Percentiles rank a stretch among this genome's conserved stretches.
Conservation (phyloP, 1,139 yeast species). For the Ogataea hybrid region DNA sequence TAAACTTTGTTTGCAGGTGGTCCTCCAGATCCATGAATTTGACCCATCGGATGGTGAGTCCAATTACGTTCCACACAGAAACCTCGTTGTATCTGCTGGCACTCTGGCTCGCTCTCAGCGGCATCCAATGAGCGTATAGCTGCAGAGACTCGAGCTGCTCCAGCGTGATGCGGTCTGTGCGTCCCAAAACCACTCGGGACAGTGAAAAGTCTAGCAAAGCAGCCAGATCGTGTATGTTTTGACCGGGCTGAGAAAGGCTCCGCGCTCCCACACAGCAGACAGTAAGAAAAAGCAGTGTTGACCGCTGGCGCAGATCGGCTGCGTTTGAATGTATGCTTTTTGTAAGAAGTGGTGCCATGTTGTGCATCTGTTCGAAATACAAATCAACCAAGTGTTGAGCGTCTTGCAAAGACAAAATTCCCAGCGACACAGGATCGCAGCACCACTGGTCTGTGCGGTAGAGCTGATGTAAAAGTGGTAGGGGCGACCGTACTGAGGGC, state of each 20-base stretch:
- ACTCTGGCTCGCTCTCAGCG: background rate
- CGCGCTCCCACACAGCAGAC: slow-evolving; percentile 15
- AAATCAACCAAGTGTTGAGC: slow-evolving; percentile 14
- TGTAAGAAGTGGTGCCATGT: slow-evolving; percentile 17
- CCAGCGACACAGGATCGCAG: slow-evolving; percentile 13
- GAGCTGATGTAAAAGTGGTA: slow-evolving; percentile 7
- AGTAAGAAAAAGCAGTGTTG: slow-evolving; percentile 11
- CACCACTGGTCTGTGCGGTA: slow-evolving; percentile 11
- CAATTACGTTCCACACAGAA: slow-evolving; percentile 16
- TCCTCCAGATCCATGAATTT: slow-evolving; percentile 14
- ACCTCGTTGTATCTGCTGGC: slow-evolving; percentile 11
- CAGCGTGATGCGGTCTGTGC: slow-evolving; percentile 12
- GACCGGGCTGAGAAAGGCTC: background rate
- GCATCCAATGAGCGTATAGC: slow-evolving; percentile 18
- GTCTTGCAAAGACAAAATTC: slow-evolving; percentile 8
- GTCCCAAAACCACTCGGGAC: slow-evolving; percentile 9
- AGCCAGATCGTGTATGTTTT: slow-evolving; percentile 11
- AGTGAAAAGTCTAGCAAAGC: slow-evolving; percentile 13
- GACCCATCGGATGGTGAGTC: slow-evolving; percentile 16
- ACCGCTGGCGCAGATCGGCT: slow-evolving; percentile 10
- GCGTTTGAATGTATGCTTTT: slow-evolving; percentile 13
- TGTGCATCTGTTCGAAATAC: slow-evolving; percentile 15
- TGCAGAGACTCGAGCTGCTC: slow-evolving; percentile 15
- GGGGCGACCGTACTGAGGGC: slow-evolving; percentile 7
- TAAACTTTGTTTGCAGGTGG: slow-evolving; percentile 2